These are phyloP conservation scores for Liriodendron chinense DNA, from an alignment of 164 flowering plant genomes.

Conservation along the genomic window DNA sequence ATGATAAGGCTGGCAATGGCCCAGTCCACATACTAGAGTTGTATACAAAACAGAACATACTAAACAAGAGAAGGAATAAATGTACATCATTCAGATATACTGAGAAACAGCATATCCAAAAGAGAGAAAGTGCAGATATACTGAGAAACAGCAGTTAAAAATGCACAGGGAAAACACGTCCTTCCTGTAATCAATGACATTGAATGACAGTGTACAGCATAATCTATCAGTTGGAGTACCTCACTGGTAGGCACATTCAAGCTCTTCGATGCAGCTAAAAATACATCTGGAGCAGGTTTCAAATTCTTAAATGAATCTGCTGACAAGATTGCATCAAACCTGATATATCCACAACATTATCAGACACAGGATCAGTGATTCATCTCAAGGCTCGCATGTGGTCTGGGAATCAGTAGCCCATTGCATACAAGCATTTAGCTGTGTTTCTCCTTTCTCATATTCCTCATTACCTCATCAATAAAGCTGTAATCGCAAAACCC, in stretches of 20 bases:
- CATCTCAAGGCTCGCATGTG: no score
- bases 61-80: no score
- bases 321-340: constrained; percentile 96
- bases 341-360: constrained; percentile 24
- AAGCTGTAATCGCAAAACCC: background rate
- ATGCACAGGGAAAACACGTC: background rate
- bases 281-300: constrained; percentile 98
- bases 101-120: background rate
- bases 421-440: no score
- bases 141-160: background rate
- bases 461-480: background rate
- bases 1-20: no score
- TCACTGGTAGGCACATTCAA: constrained; percentile 70
- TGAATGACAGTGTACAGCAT: background rate
- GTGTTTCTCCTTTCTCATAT: background rate
- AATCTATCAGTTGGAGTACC: constrained; percentile 36
- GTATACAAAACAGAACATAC: no score
- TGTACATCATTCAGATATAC: no score
- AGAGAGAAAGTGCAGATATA: background rate
- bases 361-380: background rate
- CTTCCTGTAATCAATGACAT: background rate
- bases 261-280: constrained; percentile 81
- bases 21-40: no score
- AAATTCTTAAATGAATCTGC: constrained; percentile 97
- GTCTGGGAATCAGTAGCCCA: no score